Base-by-base conservation (phyloP, 140 eudicot species). In the Anethum foeniculum region DNA sequence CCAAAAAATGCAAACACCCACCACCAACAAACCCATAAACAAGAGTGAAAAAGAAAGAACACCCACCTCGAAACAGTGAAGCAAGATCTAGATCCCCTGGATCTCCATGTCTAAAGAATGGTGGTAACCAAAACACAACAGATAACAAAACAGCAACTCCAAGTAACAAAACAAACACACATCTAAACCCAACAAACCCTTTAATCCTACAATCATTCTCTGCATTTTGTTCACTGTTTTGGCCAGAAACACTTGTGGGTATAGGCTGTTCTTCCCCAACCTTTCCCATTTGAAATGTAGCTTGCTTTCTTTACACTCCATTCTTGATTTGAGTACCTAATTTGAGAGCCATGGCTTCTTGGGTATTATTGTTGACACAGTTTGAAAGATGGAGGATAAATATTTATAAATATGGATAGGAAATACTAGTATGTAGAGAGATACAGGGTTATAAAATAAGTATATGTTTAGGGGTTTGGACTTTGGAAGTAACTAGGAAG, bases 71-170 rank as follows among this genome's bases (percentile, higher is more conserved):
- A 86, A 81, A 90, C 44, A 38, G 84, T 78, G 89, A 87, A 81
- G 90, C 88, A 76, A 90, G 97, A 94, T 94, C 99, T 83, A 87
- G 94, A 88, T 90, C 91, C 86, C 83, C 83, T 7, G 21, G 86
- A 88, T 92, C 90, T 67, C 92, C 89, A 67, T 69, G 72, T n/a
- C 81, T 81, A 36, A 88, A 81, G 79, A 95, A 88, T 11, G 96
- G 96, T 11, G 91, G 92, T 82, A 95, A 76, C 97, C 97, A 92
- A 81, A 95, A 95, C 0, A 92, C 75, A 85, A 89, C 97, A 82
- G 99, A 92, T 27, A 89, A 82, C 72, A 90, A 86, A 32, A 93
- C 91, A 4, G 89, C 89, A 75, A 93, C 77, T 21, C 96, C 96
- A 74, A 95, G 92, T 62, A 92, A 46, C 81, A 92, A 69, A 79